Evolutionary conservation across 2,329 filamentous ascomycete genomes (phyloP).

Genomic region (Pleurostoma richardsiae): DNA sequence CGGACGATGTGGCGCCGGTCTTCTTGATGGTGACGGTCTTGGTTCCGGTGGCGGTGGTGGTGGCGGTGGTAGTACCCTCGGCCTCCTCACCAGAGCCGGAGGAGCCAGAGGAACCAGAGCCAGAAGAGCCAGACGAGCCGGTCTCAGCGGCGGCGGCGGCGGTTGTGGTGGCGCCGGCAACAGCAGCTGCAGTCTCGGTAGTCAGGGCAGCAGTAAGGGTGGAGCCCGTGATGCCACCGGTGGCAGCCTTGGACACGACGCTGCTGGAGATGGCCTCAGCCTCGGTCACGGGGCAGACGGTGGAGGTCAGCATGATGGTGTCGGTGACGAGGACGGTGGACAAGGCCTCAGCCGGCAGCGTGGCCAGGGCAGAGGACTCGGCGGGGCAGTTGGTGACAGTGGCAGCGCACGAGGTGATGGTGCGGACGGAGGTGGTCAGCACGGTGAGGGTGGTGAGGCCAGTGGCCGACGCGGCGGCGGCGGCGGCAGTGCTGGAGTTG

Average conservation of each 20-base stretch:
- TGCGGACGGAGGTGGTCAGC: conserved; percentile 25
- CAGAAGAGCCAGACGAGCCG: conserved; percentile 1
- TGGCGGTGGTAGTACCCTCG: not conserved
- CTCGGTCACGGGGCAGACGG: conserved; percentile 35
- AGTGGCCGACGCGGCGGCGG: conserved; percentile 5
- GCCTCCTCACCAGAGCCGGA: conserved; percentile 3
- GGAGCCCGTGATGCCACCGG: conserved; percentile 26
- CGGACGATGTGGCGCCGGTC: not conserved
- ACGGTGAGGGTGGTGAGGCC: conserved; percentile 7
- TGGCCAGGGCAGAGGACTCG: conserved; percentile 16
- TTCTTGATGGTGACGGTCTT: not conserved
- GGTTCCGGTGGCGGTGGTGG: not conserved
- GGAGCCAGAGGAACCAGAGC: conserved; percentile 1
- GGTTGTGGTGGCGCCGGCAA: conserved; percentile 8
- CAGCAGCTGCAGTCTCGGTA: conserved; percentile 17
- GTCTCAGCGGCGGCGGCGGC: conserved; percentile 1
- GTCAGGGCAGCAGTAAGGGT: conserved; percentile 33
- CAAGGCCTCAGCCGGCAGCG: conserved; percentile 15
- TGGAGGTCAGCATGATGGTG: conserved; percentile 21
- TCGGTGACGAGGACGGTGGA: not conserved
- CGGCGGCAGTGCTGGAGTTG: conserved; percentile 5
- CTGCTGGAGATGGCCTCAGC: conserved; percentile 30
- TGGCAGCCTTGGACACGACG: conserved; percentile 21
- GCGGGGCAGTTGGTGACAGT: conserved; percentile 34
- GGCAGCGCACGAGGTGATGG: conserved; percentile 29